Evolutionary conservation across 805 yeast genomes (phyloP).

Genomic region (Myxozyma vanderwaltii): DNA sequence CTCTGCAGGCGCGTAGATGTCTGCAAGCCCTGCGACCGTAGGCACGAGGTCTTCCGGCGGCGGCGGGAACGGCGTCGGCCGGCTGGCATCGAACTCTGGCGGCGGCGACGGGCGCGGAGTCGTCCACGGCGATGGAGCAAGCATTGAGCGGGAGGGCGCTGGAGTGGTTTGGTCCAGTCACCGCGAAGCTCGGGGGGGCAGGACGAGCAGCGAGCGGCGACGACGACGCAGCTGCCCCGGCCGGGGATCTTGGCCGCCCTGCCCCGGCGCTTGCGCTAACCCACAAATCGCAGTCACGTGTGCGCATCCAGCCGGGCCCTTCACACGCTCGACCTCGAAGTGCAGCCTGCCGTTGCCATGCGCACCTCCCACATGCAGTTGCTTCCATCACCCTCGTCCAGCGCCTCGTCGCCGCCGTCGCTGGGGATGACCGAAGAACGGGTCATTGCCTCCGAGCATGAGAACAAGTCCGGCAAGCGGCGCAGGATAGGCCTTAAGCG

Average conservation of each 20-base stretch:
- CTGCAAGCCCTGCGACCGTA: constrained; percentile 9
- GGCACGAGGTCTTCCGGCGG: constrained; percentile 28
- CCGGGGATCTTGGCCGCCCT: constrained; percentile 4
- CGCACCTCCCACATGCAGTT: too few species aligned
- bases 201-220: background rate
- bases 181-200: too few species aligned
- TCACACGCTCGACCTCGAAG: background rate
- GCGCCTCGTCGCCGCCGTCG: background rate
- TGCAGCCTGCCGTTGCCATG: background rate
- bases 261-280: constrained; percentile 1
- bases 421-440: background rate
- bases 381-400: background rate
- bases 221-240: background rate
- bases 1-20: constrained; percentile 20
- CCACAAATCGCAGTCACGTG: background rate
- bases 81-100: constrained; percentile 3
- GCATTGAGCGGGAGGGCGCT: background rate
- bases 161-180: too few species aligned
- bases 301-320: background rate
- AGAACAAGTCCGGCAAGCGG: constrained; percentile 3
- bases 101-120: constrained; percentile 28
- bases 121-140: constrained; percentile 28
- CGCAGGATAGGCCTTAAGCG: constrained; percentile 31
- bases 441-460: background rate
- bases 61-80: constrained; percentile 15